phyloP scores from a whole-genome alignment of 2,329 filamentous ascomycete genomes.

The Hypomyces rosellus region DNA sequence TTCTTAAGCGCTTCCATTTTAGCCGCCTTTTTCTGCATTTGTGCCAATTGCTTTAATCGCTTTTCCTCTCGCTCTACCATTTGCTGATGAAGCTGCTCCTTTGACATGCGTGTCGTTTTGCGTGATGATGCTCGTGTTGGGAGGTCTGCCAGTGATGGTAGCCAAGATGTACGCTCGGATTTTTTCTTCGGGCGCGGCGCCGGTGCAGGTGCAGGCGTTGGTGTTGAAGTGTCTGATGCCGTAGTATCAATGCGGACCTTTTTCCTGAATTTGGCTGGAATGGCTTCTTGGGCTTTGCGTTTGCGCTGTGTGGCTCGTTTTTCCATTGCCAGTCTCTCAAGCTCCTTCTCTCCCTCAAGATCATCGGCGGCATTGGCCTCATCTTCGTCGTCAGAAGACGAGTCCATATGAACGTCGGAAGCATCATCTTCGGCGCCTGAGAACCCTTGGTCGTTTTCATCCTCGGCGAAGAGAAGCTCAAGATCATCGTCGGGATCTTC shows the following conservation, averaged over 20 bases:
- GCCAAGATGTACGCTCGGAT: slow-evolving; percentile 53
- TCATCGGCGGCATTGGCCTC: slow-evolving; percentile 54
- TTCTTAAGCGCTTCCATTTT: slow-evolving; percentile 68
- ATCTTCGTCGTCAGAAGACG: slow-evolving; percentile 77
- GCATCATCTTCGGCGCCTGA: slow-evolving; percentile 60
- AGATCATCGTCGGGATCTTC: slow-evolving; percentile 64
- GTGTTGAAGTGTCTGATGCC: slow-evolving; percentile 19
- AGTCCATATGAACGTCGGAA: slow-evolving; percentile 80
- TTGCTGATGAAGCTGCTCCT: slow-evolving; percentile 60
- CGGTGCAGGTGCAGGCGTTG: slow-evolving; percentile 30
- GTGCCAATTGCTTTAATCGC: slow-evolving; percentile 62
- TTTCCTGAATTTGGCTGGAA: slow-evolving; percentile 65
- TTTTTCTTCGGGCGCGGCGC: slow-evolving; percentile 52
- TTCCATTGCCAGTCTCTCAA: slow-evolving; percentile 69
- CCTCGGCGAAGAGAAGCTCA: slow-evolving; percentile 70
- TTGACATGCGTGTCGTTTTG: slow-evolving; percentile 52
- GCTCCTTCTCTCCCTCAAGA: slow-evolving; percentile 77
- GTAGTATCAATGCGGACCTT: slow-evolving; percentile 65
- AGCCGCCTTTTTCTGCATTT: slow-evolving; percentile 63
- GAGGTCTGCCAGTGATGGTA: slow-evolving; percentile 47
- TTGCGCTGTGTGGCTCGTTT: slow-evolving; percentile 65
- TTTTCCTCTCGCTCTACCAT: slow-evolving; percentile 67
- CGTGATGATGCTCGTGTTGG: slow-evolving; percentile 54
- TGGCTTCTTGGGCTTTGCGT: slow-evolving; percentile 70
- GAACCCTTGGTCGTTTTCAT: slow-evolving; percentile 63